phyloP scores from a whole-genome alignment of 192 early-diverging fungal genomes.

The Backusella morwellensis region DNA sequence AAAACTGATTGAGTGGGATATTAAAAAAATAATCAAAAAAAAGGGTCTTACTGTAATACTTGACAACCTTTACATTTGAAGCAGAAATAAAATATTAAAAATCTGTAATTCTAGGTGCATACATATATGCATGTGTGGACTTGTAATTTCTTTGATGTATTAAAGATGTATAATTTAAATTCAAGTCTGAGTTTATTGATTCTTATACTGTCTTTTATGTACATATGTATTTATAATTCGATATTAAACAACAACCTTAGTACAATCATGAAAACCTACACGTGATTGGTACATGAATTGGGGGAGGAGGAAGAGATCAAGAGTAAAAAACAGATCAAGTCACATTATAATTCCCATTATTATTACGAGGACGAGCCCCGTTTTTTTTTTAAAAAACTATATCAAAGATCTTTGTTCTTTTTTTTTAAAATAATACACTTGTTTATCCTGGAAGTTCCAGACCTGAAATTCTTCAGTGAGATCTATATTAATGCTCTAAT shows the following conservation, averaged over 20 bases:
- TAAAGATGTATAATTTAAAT: too few species aligned
- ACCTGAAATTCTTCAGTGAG: not conserved
- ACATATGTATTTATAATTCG: not conserved
- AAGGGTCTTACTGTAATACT: not conserved
- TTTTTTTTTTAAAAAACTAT: too few species aligned
- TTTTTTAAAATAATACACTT: not conserved
- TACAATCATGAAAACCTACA: not conserved
- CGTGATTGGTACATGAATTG: not conserved
- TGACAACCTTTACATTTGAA: not conserved
- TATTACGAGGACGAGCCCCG: not conserved
- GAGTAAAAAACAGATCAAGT: not conserved
- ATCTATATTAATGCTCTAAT: not conserved
- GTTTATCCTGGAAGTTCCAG: not conserved
- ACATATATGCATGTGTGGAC: too few species aligned
- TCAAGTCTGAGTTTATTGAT: not conserved
- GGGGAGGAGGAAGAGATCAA: not conserved
- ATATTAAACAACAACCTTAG: not conserved
- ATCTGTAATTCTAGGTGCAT: too few species aligned
- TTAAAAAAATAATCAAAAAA: not conserved
- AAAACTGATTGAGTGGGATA: not conserved
- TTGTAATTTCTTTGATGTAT: too few species aligned
- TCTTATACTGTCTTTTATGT: not conserved
- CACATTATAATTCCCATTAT: not conserved
- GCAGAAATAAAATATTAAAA: too few species aligned
- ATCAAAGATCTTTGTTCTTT: too few species aligned